Base-by-base conservation (phyloP, 305 asterid genomes). In the Coffea humblotiana region DNA sequence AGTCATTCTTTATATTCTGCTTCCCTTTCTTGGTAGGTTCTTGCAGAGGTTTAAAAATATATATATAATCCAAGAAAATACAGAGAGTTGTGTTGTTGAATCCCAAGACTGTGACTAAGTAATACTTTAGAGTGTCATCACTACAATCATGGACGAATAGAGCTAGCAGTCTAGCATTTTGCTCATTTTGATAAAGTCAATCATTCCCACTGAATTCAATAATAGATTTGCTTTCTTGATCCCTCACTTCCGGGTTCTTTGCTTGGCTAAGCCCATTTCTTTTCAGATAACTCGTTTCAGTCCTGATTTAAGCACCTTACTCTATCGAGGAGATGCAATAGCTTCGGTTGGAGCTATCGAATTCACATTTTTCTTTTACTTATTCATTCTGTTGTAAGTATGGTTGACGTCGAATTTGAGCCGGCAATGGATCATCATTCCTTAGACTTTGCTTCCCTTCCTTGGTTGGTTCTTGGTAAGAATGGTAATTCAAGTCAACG, bases 251-350 rank as follows among this genome's bases (percentile, higher is more conserved):
- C 27, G 4, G 8, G 25, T 82, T 61, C 7, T 78, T 32, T 72
- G 75, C 25, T 72, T 73, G 10, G 80, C 29, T 40, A 19, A 64
- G 70, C 77, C 88, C 11, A 58, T 82, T 23, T 71, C 71, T 72
- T 85, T 85, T 75, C 71, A 82, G 18, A 67, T 77, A n/a, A 23
- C 81, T 3, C 77, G 82, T 63, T 85, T 85, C 54, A 66, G 78
- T 51, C 81, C 84, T 10, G 80, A 83, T 32, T 29, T 27, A 16
- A 63, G 76, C 60, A 68, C 14, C 67, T 63, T 85, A 21, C 70
- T 80, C 32, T 82, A 77, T 4, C 83, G 76, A 67, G 88, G 88
- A 63, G 88, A 82, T 51, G 88, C 88, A 4, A 37, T 43, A 4
- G 47, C 76, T 64, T 49, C 76, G 7, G 74, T 71, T 2, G 86